Base-by-base conservation (phyloP, 2,329 filamentous ascomycete species). In the Aphanoascus verrucosus region DNA sequence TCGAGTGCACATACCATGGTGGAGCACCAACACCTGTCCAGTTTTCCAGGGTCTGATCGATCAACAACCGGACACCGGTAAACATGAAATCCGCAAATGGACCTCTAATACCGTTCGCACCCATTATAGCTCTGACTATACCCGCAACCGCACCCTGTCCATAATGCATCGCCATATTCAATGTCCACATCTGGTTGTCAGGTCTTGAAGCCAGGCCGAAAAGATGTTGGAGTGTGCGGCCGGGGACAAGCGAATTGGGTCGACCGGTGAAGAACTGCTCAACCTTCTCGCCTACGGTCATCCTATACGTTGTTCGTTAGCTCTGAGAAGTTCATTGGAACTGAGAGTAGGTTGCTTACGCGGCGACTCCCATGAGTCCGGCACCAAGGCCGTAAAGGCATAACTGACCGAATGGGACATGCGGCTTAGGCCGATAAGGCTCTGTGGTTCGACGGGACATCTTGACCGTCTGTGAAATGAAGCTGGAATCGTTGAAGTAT, bases 1-100 rank as follows among this genome's bases (percentile, higher is more conserved):
- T 7, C 23, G 23, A 28, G 23, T 3, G 23, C 23, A 41, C 56
- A 12, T 38, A 60, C 64, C 64, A 68, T 50, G 65, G 65, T 56
- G 60, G 15, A 46, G 63, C 59, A 14, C 62, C 63, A 7, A 61
- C 58, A 7, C 63, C 64, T 3, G 60, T 63, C 38, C 56, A 59
- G 40, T 60, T 64, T 56, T 67, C 65, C 49, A 67, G 54, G 2
- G 57, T 52, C 56, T 67, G 65, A 55, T 67, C 66, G 52, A 65
- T 59, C 51, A 59, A 12, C 20, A 67, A 58, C 37, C 65, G 55
- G 12, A 67, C 42, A 8, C 62, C 62, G 9, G 61, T 60, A 50
- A 65, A 63, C 48, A 65, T 52, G 46, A 63, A 66, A 9, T 52
- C 58, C 9, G 61, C 62, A 49, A 66, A 58, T 1, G 66, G 65